Percentiles rank a stretch among this genome's conserved stretches.
phyloP scores from a whole-genome alignment of 345 rosid genomes.

The Laguncularia racemosa region DNA sequence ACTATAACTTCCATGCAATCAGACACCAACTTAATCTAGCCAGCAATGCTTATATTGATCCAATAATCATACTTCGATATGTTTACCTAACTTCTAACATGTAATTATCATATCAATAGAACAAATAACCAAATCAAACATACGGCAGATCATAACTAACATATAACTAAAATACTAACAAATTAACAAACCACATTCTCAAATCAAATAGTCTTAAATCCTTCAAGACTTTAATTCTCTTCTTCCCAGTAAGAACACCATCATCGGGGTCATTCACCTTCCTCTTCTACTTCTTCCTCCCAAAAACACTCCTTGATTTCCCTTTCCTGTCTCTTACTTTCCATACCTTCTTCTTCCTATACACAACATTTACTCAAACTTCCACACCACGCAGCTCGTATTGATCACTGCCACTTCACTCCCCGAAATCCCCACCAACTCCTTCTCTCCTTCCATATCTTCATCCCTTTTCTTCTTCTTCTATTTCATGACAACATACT shows the following conservation, averaged over 20 bases:
- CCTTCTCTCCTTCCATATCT: slow-evolving; percentile 32
- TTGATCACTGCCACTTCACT: slow-evolving; percentile 95
- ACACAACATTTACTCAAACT: slow-evolving; percentile 76
- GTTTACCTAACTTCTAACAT: too few species aligned
- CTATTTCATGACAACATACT: too few species aligned
- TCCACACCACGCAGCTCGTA: slow-evolving; percentile 75
- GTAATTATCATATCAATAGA: too few species aligned
- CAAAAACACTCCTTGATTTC: slow-evolving; percentile 33
- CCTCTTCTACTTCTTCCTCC: slow-evolving; percentile 46
- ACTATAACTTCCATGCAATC: too few species aligned
- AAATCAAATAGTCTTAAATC: too few species aligned
- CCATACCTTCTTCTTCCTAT: slow-evolving; percentile 70
- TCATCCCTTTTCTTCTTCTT: slow-evolving; percentile 10
- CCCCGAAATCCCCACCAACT: slow-evolving; percentile 67
- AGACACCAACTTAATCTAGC: too few species aligned
- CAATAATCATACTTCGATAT: too few species aligned
- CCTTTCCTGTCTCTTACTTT: slow-evolving; percentile 82
- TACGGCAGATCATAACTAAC: too few species aligned
- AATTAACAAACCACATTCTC: too few species aligned
- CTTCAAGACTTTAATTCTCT: slow-evolving; percentile 32
- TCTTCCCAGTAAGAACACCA: slow-evolving; percentile 27
- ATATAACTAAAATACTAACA: too few species aligned
- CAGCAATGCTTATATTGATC: too few species aligned
- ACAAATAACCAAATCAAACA: too few species aligned
- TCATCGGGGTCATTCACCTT: slow-evolving; percentile 20